Percentiles rank a stretch among this genome's conserved stretches.
Evolutionary conservation across 108 stramenopile species (phyloP).

Genomic region (Nitzschia inconspicua): DNA sequence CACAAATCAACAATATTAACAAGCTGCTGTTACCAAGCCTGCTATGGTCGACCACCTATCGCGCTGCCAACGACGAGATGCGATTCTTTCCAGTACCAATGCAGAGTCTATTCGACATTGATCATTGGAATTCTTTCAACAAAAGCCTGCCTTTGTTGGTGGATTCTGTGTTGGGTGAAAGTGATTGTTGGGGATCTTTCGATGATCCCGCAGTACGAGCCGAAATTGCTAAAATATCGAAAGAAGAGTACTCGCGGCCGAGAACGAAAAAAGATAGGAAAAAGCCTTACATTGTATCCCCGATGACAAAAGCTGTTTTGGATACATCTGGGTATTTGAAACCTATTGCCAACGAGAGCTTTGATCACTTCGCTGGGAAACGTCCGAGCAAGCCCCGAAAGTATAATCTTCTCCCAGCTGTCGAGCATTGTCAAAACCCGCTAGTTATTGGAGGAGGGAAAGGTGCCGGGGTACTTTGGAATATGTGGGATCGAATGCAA

Average conservation of each 20-base stretch:
- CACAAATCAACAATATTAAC: constrained; percentile 29
- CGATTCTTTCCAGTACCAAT: constrained; percentile 37
- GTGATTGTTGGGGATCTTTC: constrained; percentile 16
- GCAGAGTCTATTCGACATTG: constrained; percentile 59
- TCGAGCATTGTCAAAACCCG: constrained; percentile 28
- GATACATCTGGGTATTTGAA: constrained; percentile 10
- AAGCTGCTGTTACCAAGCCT: constrained; percentile 52
- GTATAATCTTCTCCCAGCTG: constrained; percentile 19
- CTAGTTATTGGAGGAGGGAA: constrained; percentile 36
- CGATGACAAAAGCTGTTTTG: constrained; percentile 4
- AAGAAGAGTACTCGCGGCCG: neutral
- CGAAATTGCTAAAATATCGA: neutral
- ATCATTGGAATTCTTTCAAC: constrained; percentile 49
- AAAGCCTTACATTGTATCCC: neutral
- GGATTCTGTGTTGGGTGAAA: constrained; percentile 2
- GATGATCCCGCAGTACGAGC: too few relatives aligned
- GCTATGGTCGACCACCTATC: constrained; percentile 30
- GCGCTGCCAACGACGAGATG: constrained; percentile 1
- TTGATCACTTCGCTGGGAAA: neutral
- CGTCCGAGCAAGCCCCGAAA: constrained; percentile 20
- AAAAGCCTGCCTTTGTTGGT: constrained; percentile 16
- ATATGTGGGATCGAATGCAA: constrained; percentile 8
- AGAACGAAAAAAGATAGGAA: too few relatives aligned
- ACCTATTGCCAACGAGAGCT: constrained; percentile 18
- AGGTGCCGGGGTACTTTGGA: constrained; percentile 38